These are phyloP conservation scores for Waitea zeae DNA, from an alignment of 1,284 basidiomycete species.

Conservation along the genomic window DNA sequence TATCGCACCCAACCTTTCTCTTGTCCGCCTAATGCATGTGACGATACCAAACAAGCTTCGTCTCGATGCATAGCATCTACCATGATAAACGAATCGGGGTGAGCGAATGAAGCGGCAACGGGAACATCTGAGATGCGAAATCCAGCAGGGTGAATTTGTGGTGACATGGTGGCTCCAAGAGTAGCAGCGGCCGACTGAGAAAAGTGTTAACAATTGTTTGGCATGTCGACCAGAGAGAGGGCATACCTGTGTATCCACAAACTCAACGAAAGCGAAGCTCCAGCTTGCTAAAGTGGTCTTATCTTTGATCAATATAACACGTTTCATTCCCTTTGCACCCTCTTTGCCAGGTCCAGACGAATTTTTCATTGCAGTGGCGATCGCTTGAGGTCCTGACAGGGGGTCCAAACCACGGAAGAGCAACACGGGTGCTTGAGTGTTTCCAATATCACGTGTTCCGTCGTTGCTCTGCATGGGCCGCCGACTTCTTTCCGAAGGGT, in stretches of 20 bases:
- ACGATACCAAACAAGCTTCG: slow-evolving; percentile 51
- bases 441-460: slow-evolving; percentile 87
- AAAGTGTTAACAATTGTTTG: slow-evolving; percentile 8
- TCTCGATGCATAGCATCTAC: slow-evolving; percentile 58
- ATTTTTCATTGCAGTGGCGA: slow-evolving; percentile 58
- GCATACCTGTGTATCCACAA: slow-evolving; percentile 61
- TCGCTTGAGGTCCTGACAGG: slow-evolving; percentile 72
- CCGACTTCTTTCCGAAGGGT: slow-evolving; percentile 46
- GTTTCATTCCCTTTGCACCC: slow-evolving; percentile 68
- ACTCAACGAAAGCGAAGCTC: slow-evolving; percentile 87
- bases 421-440: slow-evolving; percentile 59
- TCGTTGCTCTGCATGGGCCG: slow-evolving; percentile 59
- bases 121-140: slow-evolving; percentile 77
- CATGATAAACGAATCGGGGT: slow-evolving; percentile 72
- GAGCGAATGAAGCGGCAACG: slow-evolving; percentile 79
- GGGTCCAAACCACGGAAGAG: slow-evolving; percentile 80
- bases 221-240: slow-evolving; percentile 7
- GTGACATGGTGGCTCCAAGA: slow-evolving; percentile 66
- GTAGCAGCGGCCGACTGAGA: slow-evolving; percentile 51
- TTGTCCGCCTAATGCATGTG: slow-evolving; percentile 44
- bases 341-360: slow-evolving; percentile 50
- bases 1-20: slow-evolving; percentile 62
- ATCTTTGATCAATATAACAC: slow-evolving; percentile 79
- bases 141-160: slow-evolving; percentile 70
- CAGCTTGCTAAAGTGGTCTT: slow-evolving; percentile 69